A percentile compares a stretch with the other conserved stretches of the same genome.
Evolutionary conservation across 768 basidiomycete genomes (phyloP).

Genomic region (Boletus pseudo-olivaceus): DNA sequence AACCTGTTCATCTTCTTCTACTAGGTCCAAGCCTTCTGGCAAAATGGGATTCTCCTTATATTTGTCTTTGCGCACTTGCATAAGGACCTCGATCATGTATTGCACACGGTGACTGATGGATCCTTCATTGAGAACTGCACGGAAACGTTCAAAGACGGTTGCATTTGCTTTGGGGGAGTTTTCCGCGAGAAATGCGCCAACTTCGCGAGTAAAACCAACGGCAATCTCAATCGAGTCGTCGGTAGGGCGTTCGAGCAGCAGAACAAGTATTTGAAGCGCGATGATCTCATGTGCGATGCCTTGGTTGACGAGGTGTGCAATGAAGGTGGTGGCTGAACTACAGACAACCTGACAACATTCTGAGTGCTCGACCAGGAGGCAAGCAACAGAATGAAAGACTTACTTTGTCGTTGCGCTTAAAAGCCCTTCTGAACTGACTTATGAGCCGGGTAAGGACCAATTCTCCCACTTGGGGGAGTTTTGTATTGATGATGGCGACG

Average conservation of each 20-base stretch:
- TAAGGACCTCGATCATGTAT: slow-evolving; percentile 99
- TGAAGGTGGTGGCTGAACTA: slow-evolving; percentile 88
- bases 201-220: slow-evolving; percentile 95
- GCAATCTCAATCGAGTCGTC: slow-evolving; percentile 99
- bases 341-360: slow-evolving; percentile 70
- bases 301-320: slow-evolving; percentile 91
- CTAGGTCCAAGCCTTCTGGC: slow-evolving; percentile 91
- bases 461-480: slow-evolving; percentile 95
- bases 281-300: slow-evolving; percentile 90
- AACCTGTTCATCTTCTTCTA: slow-evolving; percentile 97
- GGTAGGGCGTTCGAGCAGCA: slow-evolving; percentile 93
- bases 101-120: slow-evolving; percentile 94
- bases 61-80: slow-evolving; percentile 98
- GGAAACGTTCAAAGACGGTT: slow-evolving; percentile 94
- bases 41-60: slow-evolving; percentile 98
- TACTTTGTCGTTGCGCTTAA: slow-evolving; percentile 97
- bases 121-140: slow-evolving; percentile 94
- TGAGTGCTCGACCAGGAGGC: background rate
- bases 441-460: slow-evolving; percentile 83
- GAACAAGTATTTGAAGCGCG: slow-evolving; percentile 90
- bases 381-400: slow-evolving; percentile 17
- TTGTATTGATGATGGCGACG: slow-evolving; percentile 94
- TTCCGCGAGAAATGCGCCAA: slow-evolving; percentile 91
- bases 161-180: slow-evolving; percentile 93
- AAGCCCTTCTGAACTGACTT: slow-evolving; percentile 91